Evolutionary conservation across 2,329 filamentous ascomycete genomes (phyloP), one percentile per base, ranked within the genome.

Genomic region (Colletotrichum nymphaeae): DNA sequence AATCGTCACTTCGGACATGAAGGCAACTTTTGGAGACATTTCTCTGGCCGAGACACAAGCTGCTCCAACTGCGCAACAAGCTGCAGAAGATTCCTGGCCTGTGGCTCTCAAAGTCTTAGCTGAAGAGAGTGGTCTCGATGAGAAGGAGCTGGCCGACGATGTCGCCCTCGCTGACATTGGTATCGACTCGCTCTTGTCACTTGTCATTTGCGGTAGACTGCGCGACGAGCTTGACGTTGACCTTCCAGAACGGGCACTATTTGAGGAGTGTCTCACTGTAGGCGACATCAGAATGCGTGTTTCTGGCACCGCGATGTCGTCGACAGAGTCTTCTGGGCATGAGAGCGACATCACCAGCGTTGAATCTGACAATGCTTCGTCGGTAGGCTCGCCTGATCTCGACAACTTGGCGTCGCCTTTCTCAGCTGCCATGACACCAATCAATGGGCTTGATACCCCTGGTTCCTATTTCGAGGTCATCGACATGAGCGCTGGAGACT

Each of bases 181-280:
- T 24, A 86, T 91, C n/a, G 90, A 92, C 77, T 91, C 89, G 1
- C 84, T 92, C 11, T 87, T 92, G 81, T 85, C 88, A 1, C 81
- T 92, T 12, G 89, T 88, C 6, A 87, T 92, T 52, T 85, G 85
- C 46, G 88, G 88, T 22, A 85, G 88, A 26, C 84, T 92, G 52
- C 87, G 88, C 12, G 89, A 91, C 73, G 88, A 91, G 24, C 79
- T 91, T 2, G 88, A 89, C 42, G 78, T 91, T 6, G 85, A 89
- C 60, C 78, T 91, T 3, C 82, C 86, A 73, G 87, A 86, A 2
- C 83, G 87, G 60, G 84, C 86, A 0, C 58, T 69, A 8, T 89
- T 90, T 74, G 84, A 88, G 8, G 88, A 90, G 42, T 82, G 88
- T 58, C 84, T 86, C 0, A 90, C 88, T 0, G 83, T 91, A 42